Base-by-base conservation (phyloP, 1,284 basidiomycete species). In the Inonotus obliquus region DNA sequence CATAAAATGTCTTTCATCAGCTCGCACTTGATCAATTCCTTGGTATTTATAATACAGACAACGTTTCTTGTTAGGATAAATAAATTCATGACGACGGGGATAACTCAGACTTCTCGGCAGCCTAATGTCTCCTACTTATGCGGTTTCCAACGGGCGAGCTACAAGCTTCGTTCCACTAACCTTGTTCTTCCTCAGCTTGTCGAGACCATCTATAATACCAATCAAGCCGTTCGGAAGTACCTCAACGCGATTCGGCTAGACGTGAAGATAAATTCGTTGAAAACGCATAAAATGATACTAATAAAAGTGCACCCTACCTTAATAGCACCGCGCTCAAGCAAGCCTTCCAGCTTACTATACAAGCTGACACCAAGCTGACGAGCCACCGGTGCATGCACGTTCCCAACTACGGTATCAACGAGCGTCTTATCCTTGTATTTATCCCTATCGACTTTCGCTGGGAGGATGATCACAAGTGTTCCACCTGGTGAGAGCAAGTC, bases 91-190 rank as follows among this genome's bases (percentile, higher is more conserved):
- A 32, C 4, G 9, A 32, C 32, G 32, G 9, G 9, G 4, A 32
- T 32, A 32, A 44, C 13, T 13, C 41, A 14, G 19, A 14, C 19
- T 14, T 44, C 4, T 44, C 41, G 4, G 14, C 41, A 44, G 4
- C 32, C 32, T 4, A 9, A 32, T n/a, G n/a, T 32, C 32, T 49
- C 47, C 23, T 19, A 35, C 63, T 65, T 60, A 75, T 29, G 47
- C 61, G 13, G 75, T 81, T 63, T 84, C 80, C 55, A 77, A 75
- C 2, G 81, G 82, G 52, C 69, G 76, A 2, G 66, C 79, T 13
- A 85, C 72, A 11, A 86, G 70, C 67, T 86, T 85, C 23, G 69
- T 68, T 1, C 76, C 81, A 27, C 80, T 83, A 13, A 85, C 74
- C 56, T 77, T 66, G 11, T 74, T 71, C 1, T 69, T 64, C 64